Base-by-base conservation (phyloP, 768 basidiomycete genomes). In the Amylocystis lapponica region DNA sequence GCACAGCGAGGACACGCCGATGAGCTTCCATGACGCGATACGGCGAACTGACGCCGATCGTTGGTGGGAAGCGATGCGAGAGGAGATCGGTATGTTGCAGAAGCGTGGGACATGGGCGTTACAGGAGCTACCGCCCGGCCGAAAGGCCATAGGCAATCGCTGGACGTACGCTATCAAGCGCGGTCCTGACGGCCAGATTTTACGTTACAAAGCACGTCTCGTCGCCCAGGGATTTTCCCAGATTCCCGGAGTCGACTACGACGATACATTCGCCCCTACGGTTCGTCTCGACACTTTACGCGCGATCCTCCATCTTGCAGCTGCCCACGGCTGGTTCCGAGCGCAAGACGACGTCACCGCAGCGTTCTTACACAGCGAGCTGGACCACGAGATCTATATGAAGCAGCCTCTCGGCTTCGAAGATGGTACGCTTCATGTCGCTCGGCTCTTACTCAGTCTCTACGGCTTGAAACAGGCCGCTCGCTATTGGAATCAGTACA, bases 321-420 rank as follows among this genome's bases (percentile, higher is more conserved):
- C 70, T 0, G 8, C 41, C 0, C 37, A 64, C 4, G 48, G 59
- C 16, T 66, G 64, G 49, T 52, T 72, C 4, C 36, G 75, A 2
- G 49, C 66, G 12, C 59, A 60, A 33, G 51, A 73, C 3, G 68
- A 78, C 46, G 59, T 76, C 3, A 67, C 66, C 23, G 56, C 56
- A 0, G 68, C 68, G 0, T 74, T 64, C 48, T 57, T 75, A 0
- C 65, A 63, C 36, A 53, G 60, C 0, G 51, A 63, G 27, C 61
- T 74, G 16, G 60, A 57, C 26, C 48, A 62, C 17, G 52, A 53
- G 6, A 68, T 76, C 27, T 75, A 66, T 53, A 72, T 76, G 69
- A 22, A 58, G 6, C 64, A 69, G 42, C 66, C 69, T 1, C 60
- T 58, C 0, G 61, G 65, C 0, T 52, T 32, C 42, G 36, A 50